Conservation (phyloP, 495 filamentous ascomycete genomes). For the Entonaema liquescens region DNA sequence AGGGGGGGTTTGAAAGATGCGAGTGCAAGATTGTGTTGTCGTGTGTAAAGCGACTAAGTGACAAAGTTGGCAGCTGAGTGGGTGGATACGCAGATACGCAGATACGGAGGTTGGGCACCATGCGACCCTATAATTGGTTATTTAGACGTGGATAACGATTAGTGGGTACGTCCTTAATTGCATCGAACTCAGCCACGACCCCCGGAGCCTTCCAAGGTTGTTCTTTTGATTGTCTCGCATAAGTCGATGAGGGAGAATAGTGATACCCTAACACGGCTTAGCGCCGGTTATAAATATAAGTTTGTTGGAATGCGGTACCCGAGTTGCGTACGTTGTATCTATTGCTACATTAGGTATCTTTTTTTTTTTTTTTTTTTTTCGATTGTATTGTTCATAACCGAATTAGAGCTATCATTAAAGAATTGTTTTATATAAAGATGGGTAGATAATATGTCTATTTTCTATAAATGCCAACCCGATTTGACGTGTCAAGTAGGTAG, state of each 20-base stretch:
- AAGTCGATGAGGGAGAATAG: constrained; percentile 10
- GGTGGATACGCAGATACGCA: constrained; percentile 14
- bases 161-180: constrained; percentile 30
- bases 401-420: too few species aligned
- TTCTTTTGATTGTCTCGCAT: constrained; percentile 15
- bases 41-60: constrained; percentile 28
- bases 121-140: constrained; percentile 17
- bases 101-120: constrained; percentile 14
- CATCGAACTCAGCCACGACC: constrained; percentile 32
- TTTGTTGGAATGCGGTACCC: background rate
- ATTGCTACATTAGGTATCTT: background rate
- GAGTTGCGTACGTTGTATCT: background rate
- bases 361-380: too few species aligned
- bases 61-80: constrained; percentile 42
- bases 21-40: constrained; percentile 37
- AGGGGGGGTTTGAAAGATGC: constrained; percentile 30
- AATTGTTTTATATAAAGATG: too few species aligned
- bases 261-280: constrained; percentile 5
- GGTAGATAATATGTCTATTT: constrained; percentile 1
- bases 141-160: constrained; percentile 30
- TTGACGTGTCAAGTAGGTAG: constrained; percentile 3
- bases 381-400: too few species aligned
- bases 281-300: constrained; percentile 11
- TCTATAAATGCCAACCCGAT: constrained; percentile 9
- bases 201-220: background rate